Evolutionary conservation across 2,329 filamentous ascomycete species (phyloP), one percentile per base, ranked within the genome.

Genomic region (Paecilomyces dactylethromorphus): DNA sequence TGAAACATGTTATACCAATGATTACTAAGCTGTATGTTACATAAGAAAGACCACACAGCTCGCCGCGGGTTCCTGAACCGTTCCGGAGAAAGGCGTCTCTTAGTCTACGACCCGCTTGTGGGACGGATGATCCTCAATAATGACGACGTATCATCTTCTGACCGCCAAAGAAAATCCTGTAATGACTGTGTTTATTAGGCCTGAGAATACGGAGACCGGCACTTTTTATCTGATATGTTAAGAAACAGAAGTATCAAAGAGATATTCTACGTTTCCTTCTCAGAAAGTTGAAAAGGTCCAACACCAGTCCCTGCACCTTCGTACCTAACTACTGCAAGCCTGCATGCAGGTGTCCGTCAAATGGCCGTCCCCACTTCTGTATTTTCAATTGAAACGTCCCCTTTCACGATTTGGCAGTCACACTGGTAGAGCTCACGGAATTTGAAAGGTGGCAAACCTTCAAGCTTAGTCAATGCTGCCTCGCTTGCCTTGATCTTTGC

Each of bases 401-500:
- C 61, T 53, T 57, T 59, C 29, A 55, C 53, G 29, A 61, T 63
- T 45, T 62, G 64, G 69, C 91, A 97, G 62, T 83, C 74, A 66
- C 92, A 96, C 1, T 76, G 76, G 68, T 84, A 90, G 63, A 71
- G 76, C 56, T 70, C 70, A 61, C 83, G 79, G 61, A 89, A 96
- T 57, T 87, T 82, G 8, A 79, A 79, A 6, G 79, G 72, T 22
- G 75, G 71, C 61, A 87, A 61, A 0, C 79, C 81, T 26, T 82
- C 76, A 55, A 87, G 63, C 60, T 69, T 63, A 5, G 65, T 62
- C 58, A 79, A 61, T 1, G 76, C 76, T 3, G 66, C 68, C 60
- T 74, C 69, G 58, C 78, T 80, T 8, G 77, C 77, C 58, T 75
- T 76, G 3, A 89, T 73, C 74, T 92, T 92, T 0, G 90, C 91